Conservation (phyloP, 2,329 filamentous ascomycete genomes). For the Phyllosticta citrichinensis region DNA sequence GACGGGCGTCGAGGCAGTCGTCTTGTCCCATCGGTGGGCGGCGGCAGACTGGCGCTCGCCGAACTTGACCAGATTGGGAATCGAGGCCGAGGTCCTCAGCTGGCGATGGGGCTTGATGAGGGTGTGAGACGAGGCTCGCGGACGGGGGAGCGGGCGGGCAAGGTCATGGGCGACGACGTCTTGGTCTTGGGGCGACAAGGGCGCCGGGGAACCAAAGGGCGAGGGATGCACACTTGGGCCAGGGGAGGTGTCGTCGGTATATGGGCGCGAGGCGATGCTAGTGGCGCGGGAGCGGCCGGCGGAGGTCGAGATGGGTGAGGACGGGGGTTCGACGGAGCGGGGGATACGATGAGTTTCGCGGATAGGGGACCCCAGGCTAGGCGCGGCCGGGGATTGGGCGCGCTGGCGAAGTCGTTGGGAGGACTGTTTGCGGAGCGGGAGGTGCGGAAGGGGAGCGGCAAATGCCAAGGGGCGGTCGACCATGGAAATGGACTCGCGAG, state of each 20-base stretch:
- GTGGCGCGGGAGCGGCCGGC: constrained; percentile 17
- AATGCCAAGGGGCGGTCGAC: constrained; percentile 7
- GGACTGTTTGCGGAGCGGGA: constrained; percentile 28
- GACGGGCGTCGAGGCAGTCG: constrained; percentile 5
- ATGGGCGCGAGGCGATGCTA: constrained; percentile 3
- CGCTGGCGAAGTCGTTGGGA: constrained; percentile 18
- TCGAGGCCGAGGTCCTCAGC: constrained; percentile 27
- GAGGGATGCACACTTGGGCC: constrained; percentile 5
- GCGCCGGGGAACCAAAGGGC: constrained; percentile 7
- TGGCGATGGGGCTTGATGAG: constrained; percentile 2
- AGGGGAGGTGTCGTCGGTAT: constrained; percentile 6
- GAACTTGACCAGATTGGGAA: constrained; percentile 26
- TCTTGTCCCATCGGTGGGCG: constrained; percentile 26
- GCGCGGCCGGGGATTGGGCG: constrained; percentile 7
- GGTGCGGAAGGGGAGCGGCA: constrained; percentile 22
- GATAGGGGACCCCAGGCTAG: constrained; percentile 4
- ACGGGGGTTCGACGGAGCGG: constrained; percentile 12
- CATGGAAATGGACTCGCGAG: constrained; percentile 2
- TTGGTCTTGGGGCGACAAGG: constrained; percentile 1
- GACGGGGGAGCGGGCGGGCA: not conserved
- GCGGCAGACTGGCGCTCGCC: constrained; percentile 16
- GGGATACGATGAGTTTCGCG: constrained; percentile 7
- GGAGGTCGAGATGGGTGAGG: constrained; percentile 19
- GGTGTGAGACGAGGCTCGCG: constrained; percentile 19
- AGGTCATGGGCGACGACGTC: constrained; percentile 3